Percentiles rank a stretch among this genome's conserved stretches.
phyloP scores from a whole-genome alignment of 805 yeast species.

The Tetrapisispora arboricola region DNA sequence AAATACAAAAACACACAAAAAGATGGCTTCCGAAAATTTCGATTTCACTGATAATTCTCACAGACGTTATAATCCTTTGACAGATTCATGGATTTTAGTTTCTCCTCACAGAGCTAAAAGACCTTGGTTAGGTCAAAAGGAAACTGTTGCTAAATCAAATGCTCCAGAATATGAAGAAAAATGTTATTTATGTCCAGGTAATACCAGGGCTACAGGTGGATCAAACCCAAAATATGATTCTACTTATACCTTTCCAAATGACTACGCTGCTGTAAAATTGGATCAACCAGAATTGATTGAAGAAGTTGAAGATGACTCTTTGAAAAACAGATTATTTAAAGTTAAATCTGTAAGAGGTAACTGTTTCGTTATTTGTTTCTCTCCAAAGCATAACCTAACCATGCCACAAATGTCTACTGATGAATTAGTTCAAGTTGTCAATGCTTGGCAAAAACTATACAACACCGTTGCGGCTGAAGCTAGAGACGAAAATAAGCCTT shows the following conservation, averaged over 20 bases:
- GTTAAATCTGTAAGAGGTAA: constrained; percentile 55
- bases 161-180: constrained; percentile 50
- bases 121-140: constrained; percentile 75
- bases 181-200: constrained; percentile 68
- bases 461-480: constrained; percentile 33
- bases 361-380: constrained; percentile 63
- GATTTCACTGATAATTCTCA: constrained; percentile 52
- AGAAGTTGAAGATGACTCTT: constrained; percentile 9
- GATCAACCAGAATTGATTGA: constrained; percentile 41
- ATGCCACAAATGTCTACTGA: constrained; percentile 46
- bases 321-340: constrained; percentile 38
- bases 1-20: background rate
- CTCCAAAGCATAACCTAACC: constrained; percentile 58
- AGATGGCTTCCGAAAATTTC: constrained; percentile 19
- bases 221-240: constrained; percentile 45
- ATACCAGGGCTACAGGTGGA: constrained; percentile 52
- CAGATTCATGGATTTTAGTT: constrained; percentile 58
- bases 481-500: constrained; percentile 32
- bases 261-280: constrained; percentile 57
- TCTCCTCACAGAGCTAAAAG: constrained; percentile 71
- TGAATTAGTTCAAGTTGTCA: constrained; percentile 41
- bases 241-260: constrained; percentile 57
- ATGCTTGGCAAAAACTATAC: constrained; percentile 52
- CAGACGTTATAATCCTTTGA: constrained; percentile 58
- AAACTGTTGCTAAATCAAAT: constrained; percentile 32